A percentile compares a stretch with the other conserved stretches of the same genome.
These are phyloP conservation scores for Spiromastix sp. DNA, from an alignment of 2,329 filamentous ascomycete species.

Conservation along the genomic window DNA sequence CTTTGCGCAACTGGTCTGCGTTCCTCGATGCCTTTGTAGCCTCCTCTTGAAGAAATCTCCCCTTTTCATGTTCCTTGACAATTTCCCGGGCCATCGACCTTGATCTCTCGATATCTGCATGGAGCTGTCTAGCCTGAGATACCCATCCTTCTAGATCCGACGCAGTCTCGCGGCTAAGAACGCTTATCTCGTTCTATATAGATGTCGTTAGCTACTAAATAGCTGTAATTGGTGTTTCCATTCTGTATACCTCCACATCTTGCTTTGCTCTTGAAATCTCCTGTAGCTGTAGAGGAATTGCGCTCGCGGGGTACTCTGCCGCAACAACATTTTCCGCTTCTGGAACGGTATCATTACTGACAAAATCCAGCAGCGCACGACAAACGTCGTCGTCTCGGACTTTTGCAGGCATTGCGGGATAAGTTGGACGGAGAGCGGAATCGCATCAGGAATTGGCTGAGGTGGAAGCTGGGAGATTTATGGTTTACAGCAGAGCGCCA, in stretches of 20 bases:
- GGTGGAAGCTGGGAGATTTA: too few relatives aligned
- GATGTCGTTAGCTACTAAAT: constrained; percentile 4
- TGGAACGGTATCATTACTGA: constrained; percentile 46
- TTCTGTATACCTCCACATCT: constrained; percentile 44
- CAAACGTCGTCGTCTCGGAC: constrained; percentile 36
- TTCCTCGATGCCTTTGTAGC: constrained; percentile 52
- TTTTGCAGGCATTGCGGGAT: constrained; percentile 24
- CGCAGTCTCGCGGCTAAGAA: constrained; percentile 65
- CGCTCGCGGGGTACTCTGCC: constrained; percentile 38
- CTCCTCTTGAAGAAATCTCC: constrained; percentile 51
- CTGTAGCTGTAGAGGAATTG: constrained; percentile 40
- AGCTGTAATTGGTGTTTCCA: too few relatives aligned
- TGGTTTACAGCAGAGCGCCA: too few relatives aligned
- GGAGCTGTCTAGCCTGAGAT: constrained; percentile 68
- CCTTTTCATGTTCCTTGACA: constrained; percentile 62
- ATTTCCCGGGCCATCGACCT: constrained; percentile 73
- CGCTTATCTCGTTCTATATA: constrained; percentile 57
- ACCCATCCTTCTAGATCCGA: constrained; percentile 82
- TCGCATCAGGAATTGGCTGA: too few relatives aligned
- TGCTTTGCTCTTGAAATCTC: constrained; percentile 42
- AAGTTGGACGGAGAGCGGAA: too few relatives aligned
- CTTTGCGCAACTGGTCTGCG: constrained; percentile 44
- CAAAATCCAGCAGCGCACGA: constrained; percentile 54
- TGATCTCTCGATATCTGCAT: constrained; percentile 74
- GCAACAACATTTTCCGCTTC: constrained; percentile 46